phyloP scores from a whole-genome alignment of 192 early-diverging fungal genomes.

The Umbelopsis sp. region DNA sequence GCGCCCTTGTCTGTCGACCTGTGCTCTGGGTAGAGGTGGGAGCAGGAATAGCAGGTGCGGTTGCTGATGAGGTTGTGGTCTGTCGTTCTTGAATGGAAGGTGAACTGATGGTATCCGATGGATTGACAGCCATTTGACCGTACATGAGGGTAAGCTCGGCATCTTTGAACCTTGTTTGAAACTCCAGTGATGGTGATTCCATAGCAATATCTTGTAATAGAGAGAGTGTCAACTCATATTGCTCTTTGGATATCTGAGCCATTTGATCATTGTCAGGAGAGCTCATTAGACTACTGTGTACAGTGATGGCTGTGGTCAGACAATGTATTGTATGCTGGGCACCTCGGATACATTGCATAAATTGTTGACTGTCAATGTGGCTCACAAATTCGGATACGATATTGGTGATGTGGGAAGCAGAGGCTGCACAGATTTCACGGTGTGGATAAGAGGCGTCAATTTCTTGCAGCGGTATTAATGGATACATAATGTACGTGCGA shows the following conservation, averaged over 20 bases:
- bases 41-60: not conserved
- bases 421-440: conserved; percentile 15
- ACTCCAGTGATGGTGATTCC: conserved; percentile 19
- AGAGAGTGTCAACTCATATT: not conserved
- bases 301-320: conserved; percentile 25
- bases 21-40: not conserved
- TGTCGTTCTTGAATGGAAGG: not conserved
- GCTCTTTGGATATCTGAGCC: not conserved
- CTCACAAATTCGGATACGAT: conserved; percentile 3
- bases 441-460: conserved; percentile 6
- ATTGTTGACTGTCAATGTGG: not conserved
- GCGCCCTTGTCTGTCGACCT: not conserved
- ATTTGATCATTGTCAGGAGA: not conserved
- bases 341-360: conserved; percentile 22
- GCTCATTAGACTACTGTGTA: conserved; percentile 14
- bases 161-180: conserved; percentile 17
- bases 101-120: not conserved
- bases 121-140: conserved; percentile 26
- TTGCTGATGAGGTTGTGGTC: not conserved
- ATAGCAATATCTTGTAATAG: not conserved
- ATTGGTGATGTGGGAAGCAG: conserved; percentile 25
- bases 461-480: not conserved
- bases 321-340: conserved; percentile 35
- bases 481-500: conserved; percentile 17
- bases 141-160: conserved; percentile 24